These are phyloP conservation scores for Omphalea diandra DNA, from an alignment of 441 rosid species.

Conservation along the genomic window DNA sequence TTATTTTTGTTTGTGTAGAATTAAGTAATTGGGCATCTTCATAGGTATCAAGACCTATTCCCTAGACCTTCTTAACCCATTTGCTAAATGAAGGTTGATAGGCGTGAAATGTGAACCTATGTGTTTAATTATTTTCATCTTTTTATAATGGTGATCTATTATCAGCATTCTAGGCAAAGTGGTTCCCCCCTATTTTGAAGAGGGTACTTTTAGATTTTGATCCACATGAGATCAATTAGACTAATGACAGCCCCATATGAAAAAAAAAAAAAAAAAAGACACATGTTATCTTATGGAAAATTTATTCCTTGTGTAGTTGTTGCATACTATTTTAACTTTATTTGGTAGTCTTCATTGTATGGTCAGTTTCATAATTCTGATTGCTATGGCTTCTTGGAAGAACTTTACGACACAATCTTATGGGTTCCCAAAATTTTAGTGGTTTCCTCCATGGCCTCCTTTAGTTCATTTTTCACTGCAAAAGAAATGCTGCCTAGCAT, in stretches of 20 bases:
- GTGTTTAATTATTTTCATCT: not conserved
- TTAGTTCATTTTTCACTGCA: not conserved
- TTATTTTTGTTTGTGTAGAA: not conserved
- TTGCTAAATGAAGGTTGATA: slow-evolving; percentile 8
- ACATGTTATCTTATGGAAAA: too few species aligned
- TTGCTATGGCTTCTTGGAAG: not conserved
- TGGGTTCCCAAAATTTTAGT: not conserved
- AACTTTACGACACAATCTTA: not conserved
- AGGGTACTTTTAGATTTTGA: not conserved
- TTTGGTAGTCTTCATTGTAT: not conserved
- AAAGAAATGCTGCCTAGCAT: not conserved
- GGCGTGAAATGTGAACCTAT: not conserved
- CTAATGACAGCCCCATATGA: not conserved
- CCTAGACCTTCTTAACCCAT: not conserved
- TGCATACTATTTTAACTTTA: not conserved
- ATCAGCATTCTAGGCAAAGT: not conserved
- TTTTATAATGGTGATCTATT: not conserved
- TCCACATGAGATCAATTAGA: not conserved
- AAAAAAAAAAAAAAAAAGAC: too few species aligned
- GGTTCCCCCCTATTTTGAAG: slow-evolving; percentile 4
- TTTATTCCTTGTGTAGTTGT: too few species aligned
- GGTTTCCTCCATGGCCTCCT: not conserved
- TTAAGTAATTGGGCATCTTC: not conserved
- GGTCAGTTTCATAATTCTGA: slow-evolving; percentile 5
- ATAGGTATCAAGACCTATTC: not conserved